phyloP scores from a whole-genome alignment of 192 early-diverging fungal species.

The Linnemannia elongata region DNA sequence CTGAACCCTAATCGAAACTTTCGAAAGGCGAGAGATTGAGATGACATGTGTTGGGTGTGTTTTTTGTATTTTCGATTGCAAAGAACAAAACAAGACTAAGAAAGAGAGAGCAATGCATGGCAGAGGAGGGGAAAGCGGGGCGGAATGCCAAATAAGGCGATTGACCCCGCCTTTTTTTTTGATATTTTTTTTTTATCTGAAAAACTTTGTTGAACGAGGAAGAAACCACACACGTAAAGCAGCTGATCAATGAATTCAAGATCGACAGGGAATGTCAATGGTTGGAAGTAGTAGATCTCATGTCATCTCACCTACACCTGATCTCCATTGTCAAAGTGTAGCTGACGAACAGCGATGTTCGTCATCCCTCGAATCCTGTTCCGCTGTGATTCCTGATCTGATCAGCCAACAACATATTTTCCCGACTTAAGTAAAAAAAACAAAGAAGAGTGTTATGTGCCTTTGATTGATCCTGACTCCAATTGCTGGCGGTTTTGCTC shows the following conservation, averaged over 20 bases:
- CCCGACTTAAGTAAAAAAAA: not conserved
- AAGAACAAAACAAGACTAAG: not conserved
- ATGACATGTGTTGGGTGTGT: slow-evolving; percentile 12
- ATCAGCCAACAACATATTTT: not conserved
- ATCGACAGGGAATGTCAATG: not conserved
- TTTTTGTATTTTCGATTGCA: not conserved
- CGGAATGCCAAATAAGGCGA: slow-evolving; percentile 21
- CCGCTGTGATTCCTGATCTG: not conserved
- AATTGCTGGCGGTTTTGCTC: too few relatives aligned
- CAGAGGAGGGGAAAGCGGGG: not conserved
- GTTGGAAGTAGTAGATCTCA: too few relatives aligned
- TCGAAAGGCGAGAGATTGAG: not conserved
- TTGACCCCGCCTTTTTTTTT: slow-evolving; percentile 31
- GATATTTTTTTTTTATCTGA: not conserved
- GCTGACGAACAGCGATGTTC: not conserved
- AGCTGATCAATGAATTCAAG: too few relatives aligned
- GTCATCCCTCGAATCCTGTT: not conserved
- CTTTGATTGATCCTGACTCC: too few relatives aligned
- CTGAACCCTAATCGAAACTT: not conserved
- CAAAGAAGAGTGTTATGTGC: not conserved
- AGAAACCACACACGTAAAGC: too few relatives aligned
- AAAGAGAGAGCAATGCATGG: slow-evolving; percentile 2
- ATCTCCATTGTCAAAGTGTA: not conserved
- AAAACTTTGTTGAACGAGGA: not conserved
- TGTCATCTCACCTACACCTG: too few relatives aligned